Evolutionary conservation across 176 grass and related monocot species (phyloP), one percentile per base, ranked within the genome.

Genomic region (Pontederia crassipes): DNA sequence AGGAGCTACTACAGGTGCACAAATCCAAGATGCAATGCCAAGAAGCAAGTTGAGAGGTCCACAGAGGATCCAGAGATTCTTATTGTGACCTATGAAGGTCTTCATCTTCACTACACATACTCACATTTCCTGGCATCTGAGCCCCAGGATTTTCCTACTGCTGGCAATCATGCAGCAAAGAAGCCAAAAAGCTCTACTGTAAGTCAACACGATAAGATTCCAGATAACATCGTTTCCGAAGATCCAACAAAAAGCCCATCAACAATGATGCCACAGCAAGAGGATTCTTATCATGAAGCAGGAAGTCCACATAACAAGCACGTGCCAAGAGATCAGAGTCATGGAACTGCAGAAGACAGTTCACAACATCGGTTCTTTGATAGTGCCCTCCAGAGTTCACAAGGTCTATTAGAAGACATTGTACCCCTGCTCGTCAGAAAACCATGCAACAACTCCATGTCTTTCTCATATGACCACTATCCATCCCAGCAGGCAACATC

Each of bases 1-100:
- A 67, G 65, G 65, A 67, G 65, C 17, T 67, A 67, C 65, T 67
- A 67, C 13, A 54, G 49, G 14, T 67, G 65, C 50, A 67, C 65
- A 1, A 45, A 45, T 50, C 65, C 65, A 1, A 15, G 50, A 16
- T 67, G 65, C 20, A 67, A 48, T 6, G 65, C 50, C 9, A 67
- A 67, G 65, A 67, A 67, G 49, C 65, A 67, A 54, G 65, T 67
- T 10, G 65, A 67, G 65, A 67, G 50, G 28, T 54, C 65, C 12
- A 11, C 13, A 0, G 65, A 67, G 54, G 65, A 67, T 67, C 65
- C 65, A n/a, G 65, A 67, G 28, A 67, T 28, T 5, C 50, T 67
- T 2, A 54, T 67, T 13, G 27, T 67, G 7, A 67, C 49, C 8
- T 67, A 67, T 1, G 65, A 67, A 67, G 65, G 65, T 35, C 50